Evolutionary conservation across 257 asterid genomes (phyloP), one percentile per base, ranked within the genome.

Genomic region (Rehmannia glutinosa): DNA sequence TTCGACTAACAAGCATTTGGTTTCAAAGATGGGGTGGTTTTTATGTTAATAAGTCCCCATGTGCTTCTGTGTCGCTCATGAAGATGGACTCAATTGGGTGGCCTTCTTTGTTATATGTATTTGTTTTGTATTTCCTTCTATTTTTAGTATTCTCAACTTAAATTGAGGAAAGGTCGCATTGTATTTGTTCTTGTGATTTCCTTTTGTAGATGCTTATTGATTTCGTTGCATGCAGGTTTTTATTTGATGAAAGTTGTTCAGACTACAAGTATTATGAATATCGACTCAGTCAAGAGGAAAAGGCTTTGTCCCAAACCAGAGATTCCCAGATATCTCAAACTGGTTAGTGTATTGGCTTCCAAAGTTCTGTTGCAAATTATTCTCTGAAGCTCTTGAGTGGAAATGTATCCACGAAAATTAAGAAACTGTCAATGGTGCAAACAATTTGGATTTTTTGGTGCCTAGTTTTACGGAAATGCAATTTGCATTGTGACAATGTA

Each of bases 241-340:
- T 91, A n/a, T n/a, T n/a, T n/a, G n/a, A n/a, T n/a, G n/a, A n/a
- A n/a, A n/a, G n/a, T n/a, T n/a, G n/a, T n/a, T n/a, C n/a, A n/a
- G n/a, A n/a, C n/a, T n/a, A n/a, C n/a, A n/a, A n/a, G n/a, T n/a
- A n/a, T n/a, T n/a, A 92, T 70, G 95, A 87, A 75, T 81, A 89
- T 78, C 84, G 75, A 51, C 87, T 89, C 68, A 55, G 70, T 65
- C 86, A 82, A 82, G 97, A 89, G 85, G 90, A 89, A 75, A 87
- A 80, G 70, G 86, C 85, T 11, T 78, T 85, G 70, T 76, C 83
- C 60, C 90, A 81, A 76, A 62, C 85, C 68, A 73, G 58, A 62
- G 89, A 85, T 64, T 67, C 74, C 59, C 88, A 82, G 60, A 38
- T 77, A 55, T 57, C 80, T 5, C 92, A 74, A 53, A 77, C 63